Evolutionary conservation across 257 asterid genomes (phyloP).

Genomic region (Scutellaria galericulata): DNA sequence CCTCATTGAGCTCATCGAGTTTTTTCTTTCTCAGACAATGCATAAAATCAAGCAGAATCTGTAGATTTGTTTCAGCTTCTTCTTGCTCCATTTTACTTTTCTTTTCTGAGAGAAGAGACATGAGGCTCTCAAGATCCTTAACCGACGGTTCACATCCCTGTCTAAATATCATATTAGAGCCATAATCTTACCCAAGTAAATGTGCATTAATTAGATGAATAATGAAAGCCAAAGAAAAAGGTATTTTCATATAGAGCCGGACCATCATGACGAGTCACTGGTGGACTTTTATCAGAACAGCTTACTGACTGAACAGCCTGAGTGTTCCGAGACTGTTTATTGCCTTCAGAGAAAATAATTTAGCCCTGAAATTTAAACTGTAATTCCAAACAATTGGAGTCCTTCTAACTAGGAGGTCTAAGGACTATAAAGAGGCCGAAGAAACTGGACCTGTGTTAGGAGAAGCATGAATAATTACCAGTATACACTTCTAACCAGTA

Average conservation of each 20-base stretch:
- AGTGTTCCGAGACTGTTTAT: constrained; percentile 1
- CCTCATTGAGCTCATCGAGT: constrained; percentile 89
- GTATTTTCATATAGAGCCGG: background rate
- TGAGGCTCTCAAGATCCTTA: constrained; percentile 76
- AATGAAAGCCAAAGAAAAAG: background rate
- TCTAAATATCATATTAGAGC: constrained; percentile 53
- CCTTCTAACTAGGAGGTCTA: background rate
- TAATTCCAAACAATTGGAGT: background rate
- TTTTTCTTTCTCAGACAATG: constrained; percentile 72
- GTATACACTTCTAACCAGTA: constrained; percentile 21
- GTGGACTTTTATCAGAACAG: constrained; percentile 8
- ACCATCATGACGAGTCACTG: constrained; percentile 15
- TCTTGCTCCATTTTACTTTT: constrained; percentile 92
- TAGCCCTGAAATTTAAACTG: constrained; percentile 12
- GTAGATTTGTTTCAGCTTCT: constrained; percentile 88
- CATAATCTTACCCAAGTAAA: constrained; percentile 35
- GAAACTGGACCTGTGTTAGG: background rate
- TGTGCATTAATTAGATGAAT: constrained; percentile 24
- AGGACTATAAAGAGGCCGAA: background rate
- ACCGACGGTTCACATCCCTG: constrained; percentile 93
- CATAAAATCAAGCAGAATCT: constrained; percentile 79
- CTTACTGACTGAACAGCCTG: background rate
- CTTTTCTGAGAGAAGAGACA: constrained; percentile 78
- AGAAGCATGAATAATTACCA: constrained; percentile 19
- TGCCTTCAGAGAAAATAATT: background rate